Conservation (phyloP, 495 filamentous ascomycete species). For the Penicillium coprophilum region DNA sequence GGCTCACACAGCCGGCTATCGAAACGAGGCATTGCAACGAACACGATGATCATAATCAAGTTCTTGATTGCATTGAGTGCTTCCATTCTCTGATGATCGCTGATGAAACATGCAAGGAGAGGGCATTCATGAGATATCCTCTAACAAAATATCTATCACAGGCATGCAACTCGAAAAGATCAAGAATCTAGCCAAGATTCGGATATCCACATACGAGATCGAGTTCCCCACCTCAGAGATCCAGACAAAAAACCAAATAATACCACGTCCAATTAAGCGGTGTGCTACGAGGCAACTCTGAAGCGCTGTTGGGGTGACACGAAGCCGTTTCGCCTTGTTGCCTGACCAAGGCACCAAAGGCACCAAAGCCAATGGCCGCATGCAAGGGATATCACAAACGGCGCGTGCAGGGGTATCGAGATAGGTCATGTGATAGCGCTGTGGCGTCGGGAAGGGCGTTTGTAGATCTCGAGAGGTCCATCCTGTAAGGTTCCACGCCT, state of each 20-base stretch:
- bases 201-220: too few relatives aligned
- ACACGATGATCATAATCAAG: background rate
- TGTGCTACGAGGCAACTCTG: background rate
- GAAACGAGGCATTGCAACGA: background rate
- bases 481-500: background rate
- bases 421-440: background rate
- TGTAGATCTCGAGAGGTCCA: background rate
- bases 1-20: background rate
- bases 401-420: background rate
- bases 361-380: background rate
- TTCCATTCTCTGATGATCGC: too few relatives aligned
- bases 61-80: too few relatives aligned
- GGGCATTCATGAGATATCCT: too few relatives aligned
- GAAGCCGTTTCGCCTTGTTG: background rate
- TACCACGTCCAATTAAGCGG: background rate
- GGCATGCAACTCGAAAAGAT: too few relatives aligned
- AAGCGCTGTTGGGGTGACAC: background rate
- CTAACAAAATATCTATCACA: too few relatives aligned
- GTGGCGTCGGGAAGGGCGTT: background rate
- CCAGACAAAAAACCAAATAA: background rate
- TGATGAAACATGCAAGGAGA: too few relatives aligned
- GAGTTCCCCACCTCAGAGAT: background rate
- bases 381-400: background rate
- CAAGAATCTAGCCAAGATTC: too few relatives aligned
- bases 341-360: background rate